Conservation (phyloP, 2,329 filamentous ascomycete genomes). For the Sporothrix mexicana region DNA sequence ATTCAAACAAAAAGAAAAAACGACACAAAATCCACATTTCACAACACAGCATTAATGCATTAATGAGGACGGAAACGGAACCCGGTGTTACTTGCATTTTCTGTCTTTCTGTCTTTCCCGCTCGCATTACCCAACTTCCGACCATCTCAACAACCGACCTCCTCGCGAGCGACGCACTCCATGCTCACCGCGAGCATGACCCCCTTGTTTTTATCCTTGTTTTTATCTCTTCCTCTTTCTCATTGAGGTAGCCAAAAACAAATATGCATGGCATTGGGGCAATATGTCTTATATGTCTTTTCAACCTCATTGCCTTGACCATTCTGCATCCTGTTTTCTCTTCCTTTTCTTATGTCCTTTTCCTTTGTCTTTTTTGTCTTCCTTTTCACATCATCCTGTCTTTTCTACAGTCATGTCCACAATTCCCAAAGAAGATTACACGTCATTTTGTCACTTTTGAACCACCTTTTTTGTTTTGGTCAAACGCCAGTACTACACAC, state of each 20-base stretch:
- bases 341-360: not conserved
- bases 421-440: not conserved
- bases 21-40: not conserved
- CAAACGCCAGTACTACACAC: no score
- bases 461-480: not conserved
- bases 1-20: not conserved
- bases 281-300: no score
- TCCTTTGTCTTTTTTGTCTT: not conserved
- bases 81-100: constrained; percentile 10
- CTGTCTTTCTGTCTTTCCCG: not conserved
- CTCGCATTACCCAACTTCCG: not conserved
- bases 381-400: not conserved
- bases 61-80: constrained; percentile 14
- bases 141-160: no score
- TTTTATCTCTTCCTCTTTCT: not conserved
- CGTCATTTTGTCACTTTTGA: not conserved
- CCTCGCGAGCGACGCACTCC: no score
- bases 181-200: no score
- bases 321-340: not conserved
- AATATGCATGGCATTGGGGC: not conserved
- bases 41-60: constrained; percentile 23
- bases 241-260: no score
- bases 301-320: not conserved
- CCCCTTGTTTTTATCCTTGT: not conserved
- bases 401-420: not conserved